phyloP scores from a whole-genome alignment of 345 rosid genomes.

The Raphanus sativus region DNA sequence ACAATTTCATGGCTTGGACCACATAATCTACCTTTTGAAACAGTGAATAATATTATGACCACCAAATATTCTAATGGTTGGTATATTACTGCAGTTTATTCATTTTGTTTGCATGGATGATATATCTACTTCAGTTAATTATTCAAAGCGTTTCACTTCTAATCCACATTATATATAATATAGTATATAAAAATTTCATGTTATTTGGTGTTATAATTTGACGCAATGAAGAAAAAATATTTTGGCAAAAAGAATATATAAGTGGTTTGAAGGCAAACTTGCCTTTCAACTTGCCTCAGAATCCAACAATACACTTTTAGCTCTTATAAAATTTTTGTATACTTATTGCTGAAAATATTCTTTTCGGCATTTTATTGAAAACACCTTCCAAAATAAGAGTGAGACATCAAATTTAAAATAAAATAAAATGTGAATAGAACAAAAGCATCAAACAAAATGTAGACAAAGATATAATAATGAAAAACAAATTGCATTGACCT shows the following conservation, averaged over 20 bases:
- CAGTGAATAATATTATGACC: constrained; percentile 8
- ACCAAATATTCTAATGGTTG: constrained; percentile 15
- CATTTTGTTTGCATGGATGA: constrained; percentile 21
- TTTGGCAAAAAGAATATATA: not conserved
- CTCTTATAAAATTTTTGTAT: constrained; percentile 27
- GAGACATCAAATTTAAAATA: not conserved
- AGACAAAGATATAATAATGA: not conserved
- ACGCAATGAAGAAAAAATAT: not conserved
- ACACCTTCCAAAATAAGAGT: constrained; percentile 11
- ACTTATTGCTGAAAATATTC: not conserved
- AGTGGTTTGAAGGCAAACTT: constrained; percentile 29
- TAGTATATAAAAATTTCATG: not conserved
- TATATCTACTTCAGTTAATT: not conserved
- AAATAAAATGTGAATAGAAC: constrained; percentile 20
- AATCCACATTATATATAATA: not conserved
- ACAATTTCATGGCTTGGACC: constrained; percentile 7
- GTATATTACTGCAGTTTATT: not conserved
- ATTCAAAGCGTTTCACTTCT: not conserved
- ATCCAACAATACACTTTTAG: constrained; percentile 31
- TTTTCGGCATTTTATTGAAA: not conserved
- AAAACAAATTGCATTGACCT: not conserved
- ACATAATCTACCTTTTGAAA: too few relatives aligned
- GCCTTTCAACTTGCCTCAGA: constrained; percentile 37
- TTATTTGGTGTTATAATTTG: constrained; percentile 1
- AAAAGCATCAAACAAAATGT: constrained; percentile 31